Evolutionary conservation across 176 grass and related monocot species (phyloP).

Genomic region (Zea luxurians): DNA sequence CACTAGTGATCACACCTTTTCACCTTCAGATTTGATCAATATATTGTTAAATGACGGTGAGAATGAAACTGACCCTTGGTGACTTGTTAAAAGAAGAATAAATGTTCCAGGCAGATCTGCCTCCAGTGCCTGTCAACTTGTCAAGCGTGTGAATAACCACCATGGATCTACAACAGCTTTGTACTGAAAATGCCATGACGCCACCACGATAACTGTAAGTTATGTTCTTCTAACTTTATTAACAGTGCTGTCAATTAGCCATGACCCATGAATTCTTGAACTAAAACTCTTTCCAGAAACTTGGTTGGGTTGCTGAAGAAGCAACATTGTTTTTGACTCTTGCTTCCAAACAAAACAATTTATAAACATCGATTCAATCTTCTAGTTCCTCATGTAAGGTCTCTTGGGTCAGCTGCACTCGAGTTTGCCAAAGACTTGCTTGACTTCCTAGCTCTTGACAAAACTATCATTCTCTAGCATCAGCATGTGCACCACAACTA

Average conservation of each 20-base stretch:
- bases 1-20: neutral
- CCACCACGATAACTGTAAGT: neutral
- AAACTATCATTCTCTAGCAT: conserved; percentile 10
- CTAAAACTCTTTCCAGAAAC: neutral
- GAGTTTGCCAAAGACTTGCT: conserved; percentile 21
- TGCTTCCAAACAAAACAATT: conserved; percentile 18
- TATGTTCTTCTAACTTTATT: neutral
- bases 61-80: neutral
- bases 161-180: conserved; percentile 11
- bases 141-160: conserved; percentile 9
- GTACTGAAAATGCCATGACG: neutral
- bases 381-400: conserved; percentile 35
- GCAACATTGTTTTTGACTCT: conserved; percentile 5
- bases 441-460: conserved; percentile 14
- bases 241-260: neutral
- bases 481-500: conserved; percentile 12
- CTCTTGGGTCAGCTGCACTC: conserved; percentile 23
- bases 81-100: neutral
- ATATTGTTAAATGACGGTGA: conserved; percentile 1
- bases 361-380: neutral
- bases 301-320: conserved; percentile 24
- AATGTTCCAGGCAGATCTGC: neutral
- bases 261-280: conserved; percentile 4
- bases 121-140: neutral
- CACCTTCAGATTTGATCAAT: neutral